Conservation (phyloP, 805 yeast genomes). For the Pichia pseudocactophila region DNA sequence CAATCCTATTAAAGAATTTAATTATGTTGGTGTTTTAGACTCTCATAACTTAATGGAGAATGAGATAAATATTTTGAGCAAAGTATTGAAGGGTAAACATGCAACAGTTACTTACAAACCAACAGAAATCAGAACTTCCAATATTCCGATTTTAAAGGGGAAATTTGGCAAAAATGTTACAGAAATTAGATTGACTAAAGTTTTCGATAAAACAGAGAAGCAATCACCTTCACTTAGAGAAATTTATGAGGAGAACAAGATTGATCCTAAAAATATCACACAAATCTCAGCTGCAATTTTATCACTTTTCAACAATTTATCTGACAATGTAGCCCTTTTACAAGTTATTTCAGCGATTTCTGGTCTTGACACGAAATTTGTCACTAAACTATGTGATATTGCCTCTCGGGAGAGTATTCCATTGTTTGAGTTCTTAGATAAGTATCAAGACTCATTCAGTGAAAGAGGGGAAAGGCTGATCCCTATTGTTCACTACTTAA, state of each 20-base stretch:
- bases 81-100: background rate
- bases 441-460: slow-evolving; percentile 6
- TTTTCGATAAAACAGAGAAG: background rate
- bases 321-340: background rate
- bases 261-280: background rate
- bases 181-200: background rate
- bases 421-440: slow-evolving; percentile 1
- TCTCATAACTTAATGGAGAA: slow-evolving; percentile 3
- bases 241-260: background rate
- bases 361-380: slow-evolving; percentile 2
- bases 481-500: slow-evolving; percentile 3
- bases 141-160: background rate
- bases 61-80: slow-evolving; percentile 1
- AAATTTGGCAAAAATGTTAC: slow-evolving; percentile 2
- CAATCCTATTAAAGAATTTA: background rate
- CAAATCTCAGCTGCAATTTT: background rate
- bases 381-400: slow-evolving; percentile 1
- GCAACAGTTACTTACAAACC: background rate
- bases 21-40: background rate
- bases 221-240: background rate
- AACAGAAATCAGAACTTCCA: background rate
- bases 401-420: background rate
- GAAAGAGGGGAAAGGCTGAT: background rate
- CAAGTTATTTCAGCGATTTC: slow-evolving; percentile 5
- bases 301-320: slow-evolving; percentile 1